Conservation (phyloP, 2,329 filamentous ascomycete species). For the Fusarium buharicum region DNA sequence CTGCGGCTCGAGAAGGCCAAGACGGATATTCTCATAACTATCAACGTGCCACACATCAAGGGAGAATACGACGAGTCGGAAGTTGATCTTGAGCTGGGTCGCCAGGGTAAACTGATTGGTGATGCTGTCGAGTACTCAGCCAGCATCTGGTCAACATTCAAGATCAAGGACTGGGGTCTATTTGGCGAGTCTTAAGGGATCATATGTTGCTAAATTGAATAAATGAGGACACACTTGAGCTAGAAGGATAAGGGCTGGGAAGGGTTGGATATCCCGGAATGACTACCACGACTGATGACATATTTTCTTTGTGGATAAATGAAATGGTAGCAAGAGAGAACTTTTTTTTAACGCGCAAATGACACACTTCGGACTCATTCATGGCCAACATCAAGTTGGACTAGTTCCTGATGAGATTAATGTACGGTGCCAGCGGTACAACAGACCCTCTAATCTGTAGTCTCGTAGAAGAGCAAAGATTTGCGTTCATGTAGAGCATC, state of each 20-base stretch:
- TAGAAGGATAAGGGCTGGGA: neutral
- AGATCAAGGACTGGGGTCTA: constrained; percentile 82
- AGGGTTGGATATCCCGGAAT: constrained; percentile 23
- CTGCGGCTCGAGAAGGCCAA: constrained; percentile 77
- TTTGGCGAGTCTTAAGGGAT: constrained; percentile 60
- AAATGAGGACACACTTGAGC: neutral
- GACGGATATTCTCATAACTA: constrained; percentile 85
- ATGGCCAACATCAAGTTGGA: neutral
- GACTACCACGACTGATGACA: constrained; percentile 37
- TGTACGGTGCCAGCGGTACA: neutral
- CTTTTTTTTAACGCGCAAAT: neutral
- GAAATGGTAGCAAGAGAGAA: neutral
- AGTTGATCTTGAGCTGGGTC: constrained; percentile 73
- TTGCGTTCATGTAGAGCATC: neutral
- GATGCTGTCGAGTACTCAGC: constrained; percentile 74
- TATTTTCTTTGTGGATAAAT: constrained; percentile 21
- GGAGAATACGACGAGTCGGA: constrained; percentile 79
- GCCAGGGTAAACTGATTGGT: constrained; percentile 74
- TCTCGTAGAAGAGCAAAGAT: neutral
- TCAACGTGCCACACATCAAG: constrained; percentile 87
- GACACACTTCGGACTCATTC: neutral
- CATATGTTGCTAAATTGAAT: neutral
- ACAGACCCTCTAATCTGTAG: neutral
- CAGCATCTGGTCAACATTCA: constrained; percentile 76
- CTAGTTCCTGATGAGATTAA: too few relatives aligned